These are phyloP conservation scores for Amphirosellinia nigrospora DNA, from an alignment of 495 filamentous ascomycete genomes.

Conservation along the genomic window DNA sequence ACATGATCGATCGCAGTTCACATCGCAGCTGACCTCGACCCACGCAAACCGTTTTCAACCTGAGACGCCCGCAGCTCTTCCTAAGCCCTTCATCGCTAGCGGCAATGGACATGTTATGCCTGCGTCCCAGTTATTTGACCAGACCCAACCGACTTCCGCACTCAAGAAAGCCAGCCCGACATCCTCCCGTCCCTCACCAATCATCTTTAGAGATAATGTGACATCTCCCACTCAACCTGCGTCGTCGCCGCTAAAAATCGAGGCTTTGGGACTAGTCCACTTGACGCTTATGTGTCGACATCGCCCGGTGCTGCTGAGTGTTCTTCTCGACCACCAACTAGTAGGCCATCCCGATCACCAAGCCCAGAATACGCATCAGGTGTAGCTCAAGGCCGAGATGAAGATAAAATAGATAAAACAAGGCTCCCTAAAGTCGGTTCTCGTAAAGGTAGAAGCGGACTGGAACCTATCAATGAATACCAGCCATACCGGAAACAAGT, in stretches of 20 bases:
- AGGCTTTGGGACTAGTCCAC: not conserved
- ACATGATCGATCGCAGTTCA: conserved; percentile 21
- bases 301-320: conserved; percentile 28
- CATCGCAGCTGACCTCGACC: conserved; percentile 23
- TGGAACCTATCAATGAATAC: conserved; percentile 38
- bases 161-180: conserved; percentile 52
- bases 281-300: conserved; percentile 40
- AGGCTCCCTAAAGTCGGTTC: conserved; percentile 14
- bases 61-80: conserved; percentile 51
- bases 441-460: conserved; percentile 25
- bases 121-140: conserved; percentile 52
- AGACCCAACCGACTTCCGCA: conserved; percentile 53
- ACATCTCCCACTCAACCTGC: conserved; percentile 42
- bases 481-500: conserved; percentile 33
- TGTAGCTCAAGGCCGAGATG: conserved; percentile 1
- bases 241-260: conserved; percentile 50
- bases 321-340: conserved; percentile 28
- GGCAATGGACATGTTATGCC: conserved; percentile 43
- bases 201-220: conserved; percentile 42
- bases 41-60: conserved; percentile 32
- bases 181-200: conserved; percentile 55
- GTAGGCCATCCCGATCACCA: not conserved
- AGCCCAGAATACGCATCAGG: not conserved
- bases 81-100: conserved; percentile 48
- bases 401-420: conserved; percentile 26